phyloP scores from a whole-genome alignment of 1,284 basidiomycete species.

The Omphalotus olearius region DNA sequence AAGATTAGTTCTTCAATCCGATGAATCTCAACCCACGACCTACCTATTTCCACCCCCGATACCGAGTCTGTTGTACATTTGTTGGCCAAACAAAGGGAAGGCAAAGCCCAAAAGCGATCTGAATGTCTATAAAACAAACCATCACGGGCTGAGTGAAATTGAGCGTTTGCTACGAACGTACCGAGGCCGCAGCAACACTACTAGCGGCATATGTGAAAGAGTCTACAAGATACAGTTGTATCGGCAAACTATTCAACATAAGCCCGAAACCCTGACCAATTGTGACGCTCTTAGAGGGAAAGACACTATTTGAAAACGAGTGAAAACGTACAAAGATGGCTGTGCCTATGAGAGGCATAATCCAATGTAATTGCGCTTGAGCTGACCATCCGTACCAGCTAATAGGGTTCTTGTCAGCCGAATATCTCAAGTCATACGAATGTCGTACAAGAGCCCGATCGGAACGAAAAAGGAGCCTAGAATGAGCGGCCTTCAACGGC shows the following conservation, averaged over 20 bases:
- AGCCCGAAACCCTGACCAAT: slow-evolving; percentile 3
- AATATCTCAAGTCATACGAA: not conserved
- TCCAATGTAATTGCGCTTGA: slow-evolving; percentile 43
- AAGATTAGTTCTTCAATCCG: no score
- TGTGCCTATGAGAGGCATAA: slow-evolving; percentile 52
- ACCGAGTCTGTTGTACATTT: slow-evolving; percentile 52
- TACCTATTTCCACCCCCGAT: slow-evolving; percentile 53
- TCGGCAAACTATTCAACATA: slow-evolving; percentile 39
- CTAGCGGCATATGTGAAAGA: slow-evolving; percentile 56
- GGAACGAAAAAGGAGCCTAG: slow-evolving; percentile 69
- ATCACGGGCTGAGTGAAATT: not conserved
- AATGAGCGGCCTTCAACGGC: slow-evolving; percentile 38
- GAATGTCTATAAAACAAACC: slow-evolving; percentile 32
- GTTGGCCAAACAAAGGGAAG: slow-evolving; percentile 56
- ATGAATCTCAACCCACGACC: slow-evolving; percentile 15
- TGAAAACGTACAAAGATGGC: slow-evolving; percentile 36
- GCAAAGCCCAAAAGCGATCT: slow-evolving; percentile 54
- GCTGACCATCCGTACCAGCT: slow-evolving; percentile 62
- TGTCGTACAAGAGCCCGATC: slow-evolving; percentile 61
- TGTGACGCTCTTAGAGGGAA: not conserved
- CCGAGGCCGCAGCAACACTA: slow-evolving; percentile 52
- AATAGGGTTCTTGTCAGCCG: slow-evolving; percentile 18
- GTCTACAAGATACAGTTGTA: slow-evolving; percentile 59
- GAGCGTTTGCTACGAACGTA: slow-evolving; percentile 18
- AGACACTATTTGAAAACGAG: not conserved